phyloP scores from a whole-genome alignment of 441 rosid species.

The Gossypium schwendimanii region DNA sequence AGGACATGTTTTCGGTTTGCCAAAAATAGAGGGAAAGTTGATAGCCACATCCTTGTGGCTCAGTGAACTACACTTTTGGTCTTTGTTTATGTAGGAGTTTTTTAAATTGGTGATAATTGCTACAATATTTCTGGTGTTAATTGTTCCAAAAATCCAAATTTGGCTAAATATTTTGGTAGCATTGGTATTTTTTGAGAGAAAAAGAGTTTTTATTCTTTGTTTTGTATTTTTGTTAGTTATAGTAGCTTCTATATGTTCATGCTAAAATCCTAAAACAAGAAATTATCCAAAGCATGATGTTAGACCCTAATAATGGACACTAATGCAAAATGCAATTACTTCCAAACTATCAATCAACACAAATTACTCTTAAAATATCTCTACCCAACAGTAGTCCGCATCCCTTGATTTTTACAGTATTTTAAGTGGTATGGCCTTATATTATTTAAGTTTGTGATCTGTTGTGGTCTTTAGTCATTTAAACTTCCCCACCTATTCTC shows the following conservation, averaged over 20 bases:
- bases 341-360: no score
- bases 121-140: not conserved
- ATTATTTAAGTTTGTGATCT: not conserved
- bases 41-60: not conserved
- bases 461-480: not conserved
- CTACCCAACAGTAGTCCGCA: not conserved
- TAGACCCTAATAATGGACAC: not conserved
- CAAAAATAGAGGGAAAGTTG: not conserved
- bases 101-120: not conserved
- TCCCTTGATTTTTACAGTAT: not conserved
- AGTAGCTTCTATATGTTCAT: not conserved
- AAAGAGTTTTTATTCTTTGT: not conserved
- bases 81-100: not conserved
- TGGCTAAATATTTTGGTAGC: not conserved
- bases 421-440: not conserved
- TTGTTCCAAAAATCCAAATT: not conserved
- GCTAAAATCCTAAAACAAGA: not conserved
- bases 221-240: not conserved
- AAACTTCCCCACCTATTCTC: not conserved
- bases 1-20: not conserved
- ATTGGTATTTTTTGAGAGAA: not conserved
- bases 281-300: not conserved
- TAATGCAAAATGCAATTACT: not conserved
- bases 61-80: not conserved
- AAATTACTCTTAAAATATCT: no score